Evolutionary conservation across 1,139 yeast genomes (phyloP).

Genomic region (Kodamaea alishanica): DNA sequence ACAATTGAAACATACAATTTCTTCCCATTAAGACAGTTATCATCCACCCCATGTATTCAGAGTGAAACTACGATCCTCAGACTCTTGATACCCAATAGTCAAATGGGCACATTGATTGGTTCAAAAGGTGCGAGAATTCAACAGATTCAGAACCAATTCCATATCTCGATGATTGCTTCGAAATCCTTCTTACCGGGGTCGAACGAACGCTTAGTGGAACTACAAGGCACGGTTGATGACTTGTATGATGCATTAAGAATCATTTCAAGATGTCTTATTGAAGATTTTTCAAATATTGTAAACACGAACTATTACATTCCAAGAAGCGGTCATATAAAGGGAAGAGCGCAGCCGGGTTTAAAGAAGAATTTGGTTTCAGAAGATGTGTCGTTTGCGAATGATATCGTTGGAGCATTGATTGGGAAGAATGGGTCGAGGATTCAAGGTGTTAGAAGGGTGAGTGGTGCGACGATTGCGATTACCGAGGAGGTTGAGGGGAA

Average conservation of each 20-base stretch:
- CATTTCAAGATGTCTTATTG: conserved; percentile 70
- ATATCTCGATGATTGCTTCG: conserved; percentile 83
- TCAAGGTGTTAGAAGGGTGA: conserved; percentile 76
- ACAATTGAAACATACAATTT: conserved; percentile 42
- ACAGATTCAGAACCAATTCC: conserved; percentile 65
- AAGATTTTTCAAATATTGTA: conserved; percentile 64
- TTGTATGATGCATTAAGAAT: conserved; percentile 57
- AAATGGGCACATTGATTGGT: conserved; percentile 90
- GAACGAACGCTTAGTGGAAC: conserved; percentile 83
- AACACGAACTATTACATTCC: conserved; percentile 69
- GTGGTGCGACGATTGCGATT: conserved; percentile 80
- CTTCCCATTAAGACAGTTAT: conserved; percentile 61
- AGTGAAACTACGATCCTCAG: conserved; percentile 60
- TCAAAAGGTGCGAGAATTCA: conserved; percentile 80
- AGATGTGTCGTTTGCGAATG: conserved; percentile 55
- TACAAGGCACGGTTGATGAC: conserved; percentile 74
- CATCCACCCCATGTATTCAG: conserved; percentile 47
- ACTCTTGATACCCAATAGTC: conserved; percentile 76
- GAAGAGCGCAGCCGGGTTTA: conserved; percentile 5
- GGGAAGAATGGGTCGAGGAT: conserved; percentile 86
- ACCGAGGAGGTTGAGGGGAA: conserved; percentile 66
- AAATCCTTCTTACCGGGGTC: conserved; percentile 81
- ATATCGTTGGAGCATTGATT: conserved; percentile 85
- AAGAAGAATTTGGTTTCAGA: conserved; percentile 5
- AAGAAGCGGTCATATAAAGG: conserved; percentile 20